These are phyloP conservation scores for Chrysanthemum makinoi DNA, from an alignment of 129 eudicot species.

Conservation along the genomic window DNA sequence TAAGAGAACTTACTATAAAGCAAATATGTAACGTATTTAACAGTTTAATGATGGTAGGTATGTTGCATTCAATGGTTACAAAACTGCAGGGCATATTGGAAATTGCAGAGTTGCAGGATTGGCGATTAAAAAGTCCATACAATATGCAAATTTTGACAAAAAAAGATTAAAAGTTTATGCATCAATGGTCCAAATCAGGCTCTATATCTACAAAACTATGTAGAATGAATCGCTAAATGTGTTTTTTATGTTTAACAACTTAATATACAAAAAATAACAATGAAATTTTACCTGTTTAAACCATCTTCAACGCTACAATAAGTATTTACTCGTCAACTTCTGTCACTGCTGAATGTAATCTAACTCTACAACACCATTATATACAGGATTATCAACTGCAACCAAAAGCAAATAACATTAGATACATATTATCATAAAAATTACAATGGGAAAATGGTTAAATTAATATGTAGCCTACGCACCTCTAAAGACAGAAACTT, in stretches of 20 bases:
- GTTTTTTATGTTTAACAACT: background rate
- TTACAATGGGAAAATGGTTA: background rate
- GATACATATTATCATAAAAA: background rate
- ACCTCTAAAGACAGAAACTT: slow-evolving; percentile 38
- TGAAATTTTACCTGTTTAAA: slow-evolving; percentile 21
- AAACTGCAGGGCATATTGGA: no score
- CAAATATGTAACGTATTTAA: no score
- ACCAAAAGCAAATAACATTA: slow-evolving; percentile 15
- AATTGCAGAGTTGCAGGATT: no score
- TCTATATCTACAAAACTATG: background rate
- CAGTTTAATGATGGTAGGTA: no score
- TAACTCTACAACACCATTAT: slow-evolving; percentile 31
- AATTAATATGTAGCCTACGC: slow-evolving; percentile 9
- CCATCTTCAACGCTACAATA: slow-evolving; percentile 23
- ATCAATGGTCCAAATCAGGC: background rate
- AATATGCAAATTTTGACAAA: no score
- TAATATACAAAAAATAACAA: background rate
- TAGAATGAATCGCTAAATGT: background rate
- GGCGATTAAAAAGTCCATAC: no score
- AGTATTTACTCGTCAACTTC: slow-evolving; percentile 36
- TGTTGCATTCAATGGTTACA: no score
- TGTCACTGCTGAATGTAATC: slow-evolving; percentile 28
- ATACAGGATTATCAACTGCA: slow-evolving; percentile 47
- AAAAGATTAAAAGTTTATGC: no score
- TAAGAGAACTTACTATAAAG: no score